Percentiles rank a stretch among this genome's conserved stretches.
These are phyloP conservation scores for Zymoseptoria crescenta DNA, from an alignment of 2,329 filamentous ascomycete genomes.

Conservation along the genomic window DNA sequence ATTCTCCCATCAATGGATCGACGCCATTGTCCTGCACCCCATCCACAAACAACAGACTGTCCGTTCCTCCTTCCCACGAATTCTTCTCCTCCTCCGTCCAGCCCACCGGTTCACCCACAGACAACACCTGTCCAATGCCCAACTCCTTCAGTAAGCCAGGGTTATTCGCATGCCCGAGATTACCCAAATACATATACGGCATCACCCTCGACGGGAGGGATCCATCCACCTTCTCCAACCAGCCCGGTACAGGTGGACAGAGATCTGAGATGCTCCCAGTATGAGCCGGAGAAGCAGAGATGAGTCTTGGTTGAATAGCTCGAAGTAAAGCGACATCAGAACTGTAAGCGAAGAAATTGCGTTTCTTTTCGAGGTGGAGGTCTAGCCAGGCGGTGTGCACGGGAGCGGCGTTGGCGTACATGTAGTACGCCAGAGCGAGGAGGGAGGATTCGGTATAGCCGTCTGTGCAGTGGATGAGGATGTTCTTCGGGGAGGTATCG, in stretches of 20 bases:
- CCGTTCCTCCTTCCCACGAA: conserved; percentile 55
- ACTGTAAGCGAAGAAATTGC: conserved; percentile 95
- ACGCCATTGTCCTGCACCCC: conserved; percentile 95
- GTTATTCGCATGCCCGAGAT: conserved; percentile 89
- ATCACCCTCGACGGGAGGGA: conserved; percentile 83
- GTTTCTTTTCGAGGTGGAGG: conserved; percentile 68
- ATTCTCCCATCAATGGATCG: conserved; percentile 79
- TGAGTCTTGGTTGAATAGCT: conserved; percentile 64
- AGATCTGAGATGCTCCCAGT: conserved; percentile 44
- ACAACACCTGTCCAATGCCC: conserved; percentile 80
- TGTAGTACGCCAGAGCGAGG: conserved; percentile 82
- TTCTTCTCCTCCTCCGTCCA: conserved; percentile 66
- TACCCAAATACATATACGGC: conserved; percentile 94
- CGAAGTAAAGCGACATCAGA: conserved; percentile 80
- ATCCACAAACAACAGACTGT: conserved; percentile 74
- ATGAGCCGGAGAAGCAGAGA: conserved; percentile 58
- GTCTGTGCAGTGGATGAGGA: conserved; percentile 88
- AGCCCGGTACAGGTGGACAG: conserved; percentile 58
- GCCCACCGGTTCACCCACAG: conserved; percentile 78
- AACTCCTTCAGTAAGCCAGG: conserved; percentile 70
- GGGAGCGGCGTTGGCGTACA: conserved; percentile 76
- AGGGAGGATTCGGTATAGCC: conserved; percentile 94
- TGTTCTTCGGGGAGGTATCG: conserved; percentile 43
- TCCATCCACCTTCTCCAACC: conserved; percentile 79
- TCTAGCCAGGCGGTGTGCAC: conserved; percentile 81